Base-by-base conservation (phyloP, 2,329 filamentous ascomycete genomes). In the Fusarium poae region DNA sequence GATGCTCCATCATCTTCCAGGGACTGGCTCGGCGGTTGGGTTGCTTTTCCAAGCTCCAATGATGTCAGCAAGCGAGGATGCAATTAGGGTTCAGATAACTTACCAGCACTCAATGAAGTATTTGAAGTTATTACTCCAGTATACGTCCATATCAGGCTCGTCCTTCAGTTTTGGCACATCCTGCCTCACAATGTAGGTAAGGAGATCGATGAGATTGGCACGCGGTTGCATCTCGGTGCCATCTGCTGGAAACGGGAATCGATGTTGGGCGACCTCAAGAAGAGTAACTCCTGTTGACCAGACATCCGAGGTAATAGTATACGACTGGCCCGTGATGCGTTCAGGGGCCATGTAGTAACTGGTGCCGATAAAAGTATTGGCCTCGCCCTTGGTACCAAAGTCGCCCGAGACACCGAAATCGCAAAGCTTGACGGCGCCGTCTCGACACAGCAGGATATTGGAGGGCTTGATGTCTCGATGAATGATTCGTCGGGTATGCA, bases 81-180 rank as follows among this genome's bases (percentile, higher is more conserved):
- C n/a, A 32, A 5, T 16, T 27, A 25, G 8, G 9, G 12, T 15
- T n/a, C 8, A 18, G 7, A 15, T 20, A 57, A 90, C 93, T 78
- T 88, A 98, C 95, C 96, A 98, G 88, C 94, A 97, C 82, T 97
- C 94, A 74, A 99, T 97, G 75, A 99, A 99, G 79, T 97, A 97
- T 80, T 99, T 99, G 82, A 99, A 98, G 77, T 92, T 97, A 73
- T 97, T 92, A 73, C 92, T 97, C 96, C 96, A 99, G 77, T 91
- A 91, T 72, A 99, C 97, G 62, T 91, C 90, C 72, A 92, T 92
- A 32, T 93, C 89, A 1, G 93, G 92, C 80, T 99, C 96, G 72
- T 99, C 96, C 80, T 97, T 98, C 68, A 99, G 84, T 79, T 94
- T 97, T 4, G 96, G 96, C 62, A 98, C 97, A 5, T 93, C 91